phyloP scores from a whole-genome alignment of 495 filamentous ascomycete species.

The Xylaria palmicola region DNA sequence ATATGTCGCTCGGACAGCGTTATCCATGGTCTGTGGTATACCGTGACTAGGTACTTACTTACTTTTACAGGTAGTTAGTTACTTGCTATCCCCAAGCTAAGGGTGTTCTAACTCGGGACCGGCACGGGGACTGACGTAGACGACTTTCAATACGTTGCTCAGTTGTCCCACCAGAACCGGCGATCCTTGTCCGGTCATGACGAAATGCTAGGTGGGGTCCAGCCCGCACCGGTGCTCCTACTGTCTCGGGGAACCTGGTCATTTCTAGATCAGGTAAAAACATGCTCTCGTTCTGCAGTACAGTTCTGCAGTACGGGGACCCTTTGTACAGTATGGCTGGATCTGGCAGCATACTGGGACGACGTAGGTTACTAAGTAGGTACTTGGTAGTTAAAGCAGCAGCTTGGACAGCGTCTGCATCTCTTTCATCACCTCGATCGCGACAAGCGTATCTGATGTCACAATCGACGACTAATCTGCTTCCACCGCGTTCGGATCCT shows the following conservation, averaged over 20 bases:
- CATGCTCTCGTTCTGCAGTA: neutral
- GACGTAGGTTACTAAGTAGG: no score
- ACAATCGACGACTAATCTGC: neutral
- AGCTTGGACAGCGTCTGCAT: neutral
- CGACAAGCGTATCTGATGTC: slow-evolving; percentile 3
- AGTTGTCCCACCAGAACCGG: neutral
- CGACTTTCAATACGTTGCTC: neutral
- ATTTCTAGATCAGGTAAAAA: slow-evolving; percentile 1
- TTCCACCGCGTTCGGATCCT: neutral
- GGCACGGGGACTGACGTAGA: slow-evolving; percentile 1
- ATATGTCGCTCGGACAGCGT: no score
- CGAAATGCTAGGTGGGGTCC: no score
- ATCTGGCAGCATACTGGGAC: no score
- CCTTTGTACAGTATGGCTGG: neutral
- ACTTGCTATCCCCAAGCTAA: neutral
- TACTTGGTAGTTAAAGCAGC: no score
- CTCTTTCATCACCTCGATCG: slow-evolving; percentile 3
- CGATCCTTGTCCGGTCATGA: neutral
- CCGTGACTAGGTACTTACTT: neutral
- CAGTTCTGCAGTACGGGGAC: neutral
- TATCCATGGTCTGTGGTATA: no score
- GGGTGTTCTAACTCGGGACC: neutral
- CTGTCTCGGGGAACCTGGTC: no score
- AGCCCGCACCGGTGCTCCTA: no score
- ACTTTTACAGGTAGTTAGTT: neutral